These are phyloP conservation scores for Waltiozyma sp. DNA, from an alignment of 1,139 yeast genomes.

Conservation along the genomic window DNA sequence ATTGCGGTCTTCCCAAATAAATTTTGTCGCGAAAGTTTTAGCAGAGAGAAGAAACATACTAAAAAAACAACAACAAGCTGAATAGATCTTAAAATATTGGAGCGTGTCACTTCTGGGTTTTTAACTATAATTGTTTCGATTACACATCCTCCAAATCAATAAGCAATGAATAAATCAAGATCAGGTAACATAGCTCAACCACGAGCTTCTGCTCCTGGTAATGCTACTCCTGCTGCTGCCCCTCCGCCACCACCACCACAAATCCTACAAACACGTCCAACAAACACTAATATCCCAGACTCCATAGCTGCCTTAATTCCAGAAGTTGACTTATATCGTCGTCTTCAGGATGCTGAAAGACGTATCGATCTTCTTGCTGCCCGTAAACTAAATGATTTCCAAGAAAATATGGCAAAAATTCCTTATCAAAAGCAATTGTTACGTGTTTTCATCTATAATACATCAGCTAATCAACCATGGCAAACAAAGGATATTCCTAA, in stretches of 20 bases:
- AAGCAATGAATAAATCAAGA: too few species aligned
- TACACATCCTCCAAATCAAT: too few species aligned
- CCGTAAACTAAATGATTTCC: constrained; percentile 76
- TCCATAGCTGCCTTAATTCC: constrained; percentile 39
- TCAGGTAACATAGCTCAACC: too few species aligned
- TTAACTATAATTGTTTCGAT: too few species aligned
- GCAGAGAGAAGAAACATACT: too few species aligned
- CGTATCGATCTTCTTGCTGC: constrained; percentile 71
- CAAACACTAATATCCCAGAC: constrained; percentile 16
- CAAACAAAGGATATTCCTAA: constrained; percentile 35
- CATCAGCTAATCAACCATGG: constrained; percentile 87
- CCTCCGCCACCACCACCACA: constrained; percentile 6
- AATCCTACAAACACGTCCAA: constrained; percentile 17
- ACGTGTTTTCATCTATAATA: constrained; percentile 75
- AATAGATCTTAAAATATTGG: too few species aligned
- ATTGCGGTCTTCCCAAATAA: too few species aligned
- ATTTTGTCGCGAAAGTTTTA: too few species aligned
- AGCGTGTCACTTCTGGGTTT: too few species aligned
- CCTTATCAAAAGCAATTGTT: constrained; percentile 44
- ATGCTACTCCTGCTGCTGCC: too few species aligned
- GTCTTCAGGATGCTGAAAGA: constrained; percentile 67
- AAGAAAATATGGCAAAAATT: constrained; percentile 45
- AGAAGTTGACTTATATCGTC: constrained; percentile 60
- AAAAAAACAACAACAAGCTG: too few species aligned
- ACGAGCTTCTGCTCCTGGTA: background rate